Evolutionary conservation across 225 moss, liverwort and hornwort genomes (phyloP), one percentile per base, ranked within the genome.

Genomic region (Physcomitrium patens): DNA sequence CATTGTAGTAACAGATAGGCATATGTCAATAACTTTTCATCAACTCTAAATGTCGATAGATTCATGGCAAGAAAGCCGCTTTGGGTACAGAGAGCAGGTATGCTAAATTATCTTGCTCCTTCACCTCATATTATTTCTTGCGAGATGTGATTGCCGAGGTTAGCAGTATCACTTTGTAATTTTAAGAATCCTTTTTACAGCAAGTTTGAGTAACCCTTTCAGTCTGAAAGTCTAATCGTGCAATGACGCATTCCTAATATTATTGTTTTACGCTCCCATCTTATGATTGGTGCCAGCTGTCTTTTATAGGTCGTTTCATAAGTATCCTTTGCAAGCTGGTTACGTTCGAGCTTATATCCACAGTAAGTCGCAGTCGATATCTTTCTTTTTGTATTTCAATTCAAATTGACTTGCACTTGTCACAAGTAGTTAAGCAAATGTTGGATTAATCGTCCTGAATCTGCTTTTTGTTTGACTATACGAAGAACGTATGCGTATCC

Each of bases 271-370:
- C 82, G 67, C 75, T 85, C 80, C 84, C 51, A 85, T 82, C 74
- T 85, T 66, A 79, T 86, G 74, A 67, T 80, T 79, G 81, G 61
- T 79, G 76, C 71, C 89, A 91, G 91, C 86, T 67, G 86, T 91
- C 71, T 89, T 91, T 83, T 86, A 91, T 77, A 89, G 89, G 75
- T 91, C 91, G 62, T 79, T 85, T 58, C 79, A 60, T 56, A 91
- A 89, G 70, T 69, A 79, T 57, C 91, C 89, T 60, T 51, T 85
- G 48, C 78, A 86, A 74, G 73, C 89, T 75, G 86, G 86, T 76
- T 85, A 83, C 76, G 86, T 91, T 59, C 84, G 91, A 77, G 91
- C 89, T 44, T 84, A 86, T 44, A 85, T 91, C 63, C 77, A 85
- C 79, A 89, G 91, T 91, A 86, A 76, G 91, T 73, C 63, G 1